Evolutionary conservation across 768 basidiomycete genomes (phyloP).

Genomic region (Boletus patriciae): DNA sequence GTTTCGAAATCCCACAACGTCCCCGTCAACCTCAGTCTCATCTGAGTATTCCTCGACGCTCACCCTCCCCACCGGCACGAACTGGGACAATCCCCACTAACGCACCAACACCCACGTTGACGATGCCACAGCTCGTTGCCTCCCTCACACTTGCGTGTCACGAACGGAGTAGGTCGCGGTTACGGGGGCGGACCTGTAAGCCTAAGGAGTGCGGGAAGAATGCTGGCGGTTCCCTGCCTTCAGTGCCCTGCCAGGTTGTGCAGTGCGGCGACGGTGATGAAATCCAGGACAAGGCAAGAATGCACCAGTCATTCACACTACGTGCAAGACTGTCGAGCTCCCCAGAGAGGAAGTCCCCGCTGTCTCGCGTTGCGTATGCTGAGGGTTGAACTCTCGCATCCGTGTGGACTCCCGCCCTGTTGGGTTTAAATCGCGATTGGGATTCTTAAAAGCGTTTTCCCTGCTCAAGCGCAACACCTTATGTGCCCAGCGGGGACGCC

Average conservation of each 20-base stretch:
- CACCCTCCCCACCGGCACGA: constrained; percentile 24
- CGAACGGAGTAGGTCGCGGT: constrained; percentile 21
- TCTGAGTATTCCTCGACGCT: constrained; percentile 21
- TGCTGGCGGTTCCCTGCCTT: constrained; percentile 10
- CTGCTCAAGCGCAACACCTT: background rate
- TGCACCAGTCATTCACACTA: background rate
- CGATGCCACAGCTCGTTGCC: constrained; percentile 35
- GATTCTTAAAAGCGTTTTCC: background rate
- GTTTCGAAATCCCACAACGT: constrained; percentile 17
- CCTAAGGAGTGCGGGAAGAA: constrained; percentile 5
- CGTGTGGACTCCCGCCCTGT: background rate
- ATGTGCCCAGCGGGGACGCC: background rate
- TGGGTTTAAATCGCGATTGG: background rate
- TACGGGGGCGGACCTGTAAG: constrained; percentile 19
- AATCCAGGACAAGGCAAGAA: constrained; percentile 5
- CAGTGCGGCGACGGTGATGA: background rate
- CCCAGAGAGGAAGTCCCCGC: constrained; percentile 26
- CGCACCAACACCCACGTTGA: constrained; percentile 20
- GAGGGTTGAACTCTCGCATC: constrained; percentile 23
- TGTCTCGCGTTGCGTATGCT: constrained; percentile 21
- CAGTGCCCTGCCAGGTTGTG: constrained; percentile 1
- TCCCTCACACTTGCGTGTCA: constrained; percentile 28
- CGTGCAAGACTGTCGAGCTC: constrained; percentile 13
- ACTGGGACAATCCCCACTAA: constrained; percentile 8
- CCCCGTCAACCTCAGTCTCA: constrained; percentile 3